Evolutionary conservation across 345 rosid species (phyloP), one percentile per base, ranked within the genome.

Genomic region (Euphorbia pulcherrima): DNA sequence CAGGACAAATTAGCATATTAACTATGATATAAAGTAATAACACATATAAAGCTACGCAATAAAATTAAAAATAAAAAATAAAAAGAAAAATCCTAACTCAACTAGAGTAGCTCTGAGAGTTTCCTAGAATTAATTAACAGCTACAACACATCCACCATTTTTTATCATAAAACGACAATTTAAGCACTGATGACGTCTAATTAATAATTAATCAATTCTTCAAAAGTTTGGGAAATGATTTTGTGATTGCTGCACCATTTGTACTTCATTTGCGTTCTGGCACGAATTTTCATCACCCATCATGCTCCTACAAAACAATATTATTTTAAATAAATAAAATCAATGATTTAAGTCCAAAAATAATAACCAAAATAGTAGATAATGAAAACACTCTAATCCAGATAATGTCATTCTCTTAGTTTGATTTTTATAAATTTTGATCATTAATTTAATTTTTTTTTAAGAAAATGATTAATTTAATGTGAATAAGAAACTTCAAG

Each of bases 251-350:
- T 91, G 99, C 78, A 88, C 80, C 83, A 89, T 89, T 62, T 88
- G 97, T 74, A 91, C 62, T 67, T 91, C 96, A 24, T 92, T 78
- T 4, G 86, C 78, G 40, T 88, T 89, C 74, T 94, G 99, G 82
- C 95, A 84, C 18, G 97, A 85, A 53, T 83, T 84, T 18, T 91
- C 97, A 18, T 91, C 95, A 46, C 87, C 75, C 20, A 90, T 77
- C 84, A 89, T 44, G 13, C 53, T 65, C 86, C 92, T 90, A 68
- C n/a, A n/a, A 10, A 16, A 10, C 11, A 27, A 50, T 7, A n/a
- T n/a, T n/a, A n/a, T n/a, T n/a, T n/a, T n/a, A 5, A 8, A 52
- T 26, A 9, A 68, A 54, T 6, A 35, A 54, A 24, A 28, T 27
- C 21, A 51, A 16, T n/a, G 30, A 30, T 29, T 46, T 26, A 29